These are phyloP conservation scores for Cornus florida DNA, from an alignment of 148 eudicot species.

Conservation along the genomic window DNA sequence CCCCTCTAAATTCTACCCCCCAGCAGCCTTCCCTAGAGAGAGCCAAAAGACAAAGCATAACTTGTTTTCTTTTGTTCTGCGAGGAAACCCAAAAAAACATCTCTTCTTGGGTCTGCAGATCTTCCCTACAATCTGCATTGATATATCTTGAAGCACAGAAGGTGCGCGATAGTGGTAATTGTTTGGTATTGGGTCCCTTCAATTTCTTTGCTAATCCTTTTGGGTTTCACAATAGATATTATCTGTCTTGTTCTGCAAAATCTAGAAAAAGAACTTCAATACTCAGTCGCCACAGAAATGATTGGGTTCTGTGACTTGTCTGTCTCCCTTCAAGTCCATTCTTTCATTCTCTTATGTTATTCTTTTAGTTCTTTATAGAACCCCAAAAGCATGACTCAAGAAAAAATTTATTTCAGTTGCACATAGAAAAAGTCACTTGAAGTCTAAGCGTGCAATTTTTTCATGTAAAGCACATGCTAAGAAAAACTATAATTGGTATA, in stretches of 20 bases:
- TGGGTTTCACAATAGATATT: constrained; percentile 19
- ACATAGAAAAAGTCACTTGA: not conserved
- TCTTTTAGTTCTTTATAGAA: not conserved
- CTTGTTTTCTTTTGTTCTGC: not conserved
- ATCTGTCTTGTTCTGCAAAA: constrained; percentile 15
- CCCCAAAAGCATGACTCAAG: constrained; percentile 5
- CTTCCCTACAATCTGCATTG: constrained; percentile 12
- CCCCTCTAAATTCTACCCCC: constrained; percentile 25
- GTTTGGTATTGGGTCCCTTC: constrained; percentile 15
- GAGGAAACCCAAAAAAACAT: constrained; percentile 29
- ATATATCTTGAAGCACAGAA: constrained; percentile 10
- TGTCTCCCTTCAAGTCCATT: constrained; percentile 3
- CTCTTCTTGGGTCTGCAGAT: constrained; percentile 36
- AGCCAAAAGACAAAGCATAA: constrained; percentile 35
- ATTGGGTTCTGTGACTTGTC: not conserved
- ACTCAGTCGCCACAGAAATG: constrained; percentile 14
- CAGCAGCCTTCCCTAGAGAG: constrained; percentile 39
- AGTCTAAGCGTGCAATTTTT: too few relatives aligned
- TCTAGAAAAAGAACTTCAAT: not conserved
- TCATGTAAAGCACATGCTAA: too few relatives aligned
- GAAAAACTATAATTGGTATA: too few relatives aligned
- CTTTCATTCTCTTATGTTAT: constrained; percentile 9
- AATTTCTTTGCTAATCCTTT: not conserved
- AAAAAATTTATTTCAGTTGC: not conserved
- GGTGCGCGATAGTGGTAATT: constrained; percentile 14